phyloP scores from a whole-genome alignment of 2,329 filamentous ascomycete species.

The Colletotrichum sidae region DNA sequence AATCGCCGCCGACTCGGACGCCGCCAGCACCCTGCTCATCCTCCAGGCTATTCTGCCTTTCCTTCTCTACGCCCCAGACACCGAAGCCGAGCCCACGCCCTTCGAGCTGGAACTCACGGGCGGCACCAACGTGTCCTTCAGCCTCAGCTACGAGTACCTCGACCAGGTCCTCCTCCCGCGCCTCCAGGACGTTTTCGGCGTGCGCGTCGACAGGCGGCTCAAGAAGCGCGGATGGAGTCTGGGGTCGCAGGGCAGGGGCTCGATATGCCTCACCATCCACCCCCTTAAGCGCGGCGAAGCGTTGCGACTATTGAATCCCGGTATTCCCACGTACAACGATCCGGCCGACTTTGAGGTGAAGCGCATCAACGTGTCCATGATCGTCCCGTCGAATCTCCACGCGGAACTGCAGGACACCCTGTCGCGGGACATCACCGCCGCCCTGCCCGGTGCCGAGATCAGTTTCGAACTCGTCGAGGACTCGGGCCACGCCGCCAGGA shows the following conservation, averaged over 20 bases:
- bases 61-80: constrained; percentile 64
- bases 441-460: constrained; percentile 58
- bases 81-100: constrained; percentile 44
- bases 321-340: constrained; percentile 34
- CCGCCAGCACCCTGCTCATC: constrained; percentile 67
- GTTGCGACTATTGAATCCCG: constrained; percentile 49
- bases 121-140: constrained; percentile 70
- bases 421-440: constrained; percentile 49
- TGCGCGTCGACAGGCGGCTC: constrained; percentile 59
- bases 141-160: constrained; percentile 70
- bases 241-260: constrained; percentile 55
- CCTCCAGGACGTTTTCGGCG: constrained; percentile 61
- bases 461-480: constrained; percentile 62
- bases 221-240: constrained; percentile 63
- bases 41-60: constrained; percentile 72
- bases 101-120: constrained; percentile 65
- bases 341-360: constrained; percentile 50
- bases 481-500: constrained; percentile 61
- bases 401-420: constrained; percentile 55
- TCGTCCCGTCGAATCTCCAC: constrained; percentile 60
- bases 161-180: constrained; percentile 70
- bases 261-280: constrained; percentile 55
- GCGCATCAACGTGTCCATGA: constrained; percentile 62
- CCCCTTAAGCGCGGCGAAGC: constrained; percentile 48
- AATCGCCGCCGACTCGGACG: constrained; percentile 61